Base-by-base conservation (phyloP, 148 eudicot genomes). In the Drosera capensis region DNA sequence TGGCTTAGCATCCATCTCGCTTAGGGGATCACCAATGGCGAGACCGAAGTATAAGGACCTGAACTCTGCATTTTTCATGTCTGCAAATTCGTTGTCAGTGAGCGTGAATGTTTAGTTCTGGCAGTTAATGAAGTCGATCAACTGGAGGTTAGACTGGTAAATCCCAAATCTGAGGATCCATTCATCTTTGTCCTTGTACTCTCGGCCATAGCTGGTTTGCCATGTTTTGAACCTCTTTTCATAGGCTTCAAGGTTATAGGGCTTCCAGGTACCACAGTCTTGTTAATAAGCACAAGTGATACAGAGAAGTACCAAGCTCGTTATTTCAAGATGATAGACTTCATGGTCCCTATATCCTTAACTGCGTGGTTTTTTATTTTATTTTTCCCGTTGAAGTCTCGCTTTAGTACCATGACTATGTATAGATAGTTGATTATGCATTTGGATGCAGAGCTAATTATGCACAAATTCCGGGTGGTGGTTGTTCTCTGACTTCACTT, bases 11-110 rank as follows among this genome's bases (percentile, higher is more conserved):
- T 44, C 2, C 22, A 14, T 26, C 12, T 36, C 14, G 51, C 26
- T 23, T 14, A 20, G 23, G 15, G 14, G 3, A 29, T 31, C 22
- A 37, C 31, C 51, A 57, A 44, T n/a, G n/a, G n/a, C n/a, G 45
- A 48, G 51, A 42, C 79, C 79, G 53, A 66, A 45, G 58, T 61
- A 71, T 17, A 49, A 15, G 23, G 72, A 50, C 20, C 30, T 71
- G 51, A 71, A 78, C 60, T 74, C 80, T 14, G 68, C 71, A 38
- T 73, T 71, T 14, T 77, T 71, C 69, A 78, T 54, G 56, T 74
- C 85, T 7, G 77, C 80, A 45, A 67, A 78, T 26, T 52, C 55
- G 60, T 78, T 78, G 41, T 78, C 85, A 1, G 36, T 44, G 21
- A 78, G 77, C 56, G 56, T 68, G 59, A 57, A 71, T 8, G 77